Base-by-base conservation (phyloP, 352 stramenopile genomes). In the Globisporangium megalacanthum region DNA sequence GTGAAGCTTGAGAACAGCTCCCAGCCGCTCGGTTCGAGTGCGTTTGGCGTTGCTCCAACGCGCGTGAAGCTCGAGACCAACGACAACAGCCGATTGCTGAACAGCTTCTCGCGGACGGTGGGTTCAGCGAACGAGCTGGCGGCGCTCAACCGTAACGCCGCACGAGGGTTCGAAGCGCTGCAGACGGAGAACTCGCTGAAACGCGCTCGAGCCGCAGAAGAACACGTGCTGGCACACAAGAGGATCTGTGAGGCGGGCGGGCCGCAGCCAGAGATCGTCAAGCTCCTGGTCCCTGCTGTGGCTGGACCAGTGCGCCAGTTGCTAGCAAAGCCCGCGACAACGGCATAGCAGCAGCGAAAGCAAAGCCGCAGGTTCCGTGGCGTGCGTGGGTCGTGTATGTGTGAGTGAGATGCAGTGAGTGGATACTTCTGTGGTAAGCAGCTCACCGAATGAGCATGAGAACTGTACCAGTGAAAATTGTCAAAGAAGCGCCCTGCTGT, bases 171-270 rank as follows among this genome's bases (percentile, higher is more conserved):
- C 14, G 49, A 54, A n/a, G 25, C 11, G 4, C 29, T 54, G 13
- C 49, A 31, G 10, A 42, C 25, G 14, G 49, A 54, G 25, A 54
- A 41, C 49, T 33, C 36, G 49, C 49, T 74, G 25, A 74, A 74
- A 46, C 52, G 67, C 50, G 55, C 71, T 17, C 68, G 65, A 33
- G 54, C 69, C 15, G 67, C 60, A 0, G 67, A 72, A 39, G 63
- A 74, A 56, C 69, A 61, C 14, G 60, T 62, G 29, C 58, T 71
- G 58, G 64, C 64, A 35, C 56, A 60, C 14, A 74, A 74, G 54
- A 60, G 67, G 50, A 60, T 72, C 33, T 48, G 56, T 45, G 67
- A 74, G 48, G 67, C 67, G 48, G 67, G 67, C 6, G 61, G 71
- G 8, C 62, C 63, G 29, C 60, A 71, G 35, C 19, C 66, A 45